Conservation (phyloP, 257 asterid genomes). For the Petunia axillaris region DNA sequence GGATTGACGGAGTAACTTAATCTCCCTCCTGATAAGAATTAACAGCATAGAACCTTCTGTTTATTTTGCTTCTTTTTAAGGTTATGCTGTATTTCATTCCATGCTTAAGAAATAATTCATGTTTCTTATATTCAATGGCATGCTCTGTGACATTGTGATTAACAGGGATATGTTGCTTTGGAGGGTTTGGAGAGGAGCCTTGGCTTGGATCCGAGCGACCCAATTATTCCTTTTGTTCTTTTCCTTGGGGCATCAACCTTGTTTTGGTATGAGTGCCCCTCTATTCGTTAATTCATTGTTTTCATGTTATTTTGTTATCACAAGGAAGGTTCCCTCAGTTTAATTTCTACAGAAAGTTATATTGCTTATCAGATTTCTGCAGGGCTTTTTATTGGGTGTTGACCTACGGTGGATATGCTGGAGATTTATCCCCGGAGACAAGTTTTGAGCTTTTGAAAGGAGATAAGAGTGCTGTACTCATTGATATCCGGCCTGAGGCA, state of each 20-base stretch:
- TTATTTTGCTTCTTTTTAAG: slow-evolving; percentile 19
- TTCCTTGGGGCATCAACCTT: slow-evolving; percentile 72
- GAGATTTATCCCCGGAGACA: slow-evolving; percentile 76
- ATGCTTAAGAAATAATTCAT: neutral
- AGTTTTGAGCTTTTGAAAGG: slow-evolving; percentile 76
- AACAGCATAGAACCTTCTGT: neutral
- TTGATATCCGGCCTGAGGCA: slow-evolving; percentile 98
- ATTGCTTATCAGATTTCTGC: slow-evolving; percentile 89
- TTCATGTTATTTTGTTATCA: slow-evolving; percentile 16
- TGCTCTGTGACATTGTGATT: slow-evolving; percentile 20
- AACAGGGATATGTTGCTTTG: slow-evolving; percentile 61
- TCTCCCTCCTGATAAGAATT: slow-evolving; percentile 6
- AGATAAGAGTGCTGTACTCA: slow-evolving; percentile 63
- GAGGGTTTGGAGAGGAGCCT: slow-evolving; percentile 66
- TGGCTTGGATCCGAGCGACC: slow-evolving; percentile 86
- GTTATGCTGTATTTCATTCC: slow-evolving; percentile 14
- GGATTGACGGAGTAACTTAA: neutral
- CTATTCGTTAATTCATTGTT: slow-evolving; percentile 29
- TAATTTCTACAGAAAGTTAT: slow-evolving; percentile 55
- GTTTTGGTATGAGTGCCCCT: slow-evolving; percentile 65
- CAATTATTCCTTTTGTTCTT: slow-evolving; percentile 65
- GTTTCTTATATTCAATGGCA: neutral
- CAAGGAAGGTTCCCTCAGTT: slow-evolving; percentile 23
- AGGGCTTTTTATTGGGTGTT: slow-evolving; percentile 86
- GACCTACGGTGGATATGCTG: slow-evolving; percentile 88